Base-by-base conservation (phyloP, 345 rosid species). In the Dipteronia dyeriana region DNA sequence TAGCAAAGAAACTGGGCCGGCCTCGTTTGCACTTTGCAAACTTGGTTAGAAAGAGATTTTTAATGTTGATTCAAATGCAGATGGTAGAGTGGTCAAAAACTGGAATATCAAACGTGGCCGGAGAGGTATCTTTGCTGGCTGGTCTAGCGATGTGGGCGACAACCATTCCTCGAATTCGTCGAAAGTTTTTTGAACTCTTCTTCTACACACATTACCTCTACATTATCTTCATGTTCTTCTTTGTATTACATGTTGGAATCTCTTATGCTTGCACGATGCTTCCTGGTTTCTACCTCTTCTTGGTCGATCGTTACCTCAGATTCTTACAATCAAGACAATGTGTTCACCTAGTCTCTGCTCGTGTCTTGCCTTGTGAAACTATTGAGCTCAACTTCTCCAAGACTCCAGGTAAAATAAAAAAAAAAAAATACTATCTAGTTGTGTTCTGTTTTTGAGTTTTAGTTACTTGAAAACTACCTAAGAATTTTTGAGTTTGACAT, bases 261-360 rank as follows among this genome's bases (percentile, higher is more conserved):
- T 14, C 79, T 43, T 89, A 66, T 82, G 20, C 91, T 14, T 85
- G 82, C 80, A 84, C 84, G 1, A 85, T 86, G 87, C 88, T 94
- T 67, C 95, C 98, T 16, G 91, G 94, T 20, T 92, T 94, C 79
- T 92, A 86, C 86, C 94, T 94, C 77, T 94, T 94, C 85, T 9
- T 89, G 73, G 83, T 94, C 57, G 97, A 92, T 71, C 95, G 97
- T 51, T 92, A 75, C 85, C 76, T 94, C 16, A 77, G 98, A 78
- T 87, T 92, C 84, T 82, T 94, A 13, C 98, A 94, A 79, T 94
- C 97, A 34, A 84, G 90, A 16, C 81, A 66, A 20, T 61, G 79
- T 2, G 88, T 84, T 68, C 85, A 86, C 1, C 68, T 92, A 11
- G 60, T 91, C 73, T 87, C 98, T 22, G 88, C 95, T 14, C 91